Conservation (phyloP, 495 filamentous ascomycete species). For the Aspergillus kassunensis region DNA sequence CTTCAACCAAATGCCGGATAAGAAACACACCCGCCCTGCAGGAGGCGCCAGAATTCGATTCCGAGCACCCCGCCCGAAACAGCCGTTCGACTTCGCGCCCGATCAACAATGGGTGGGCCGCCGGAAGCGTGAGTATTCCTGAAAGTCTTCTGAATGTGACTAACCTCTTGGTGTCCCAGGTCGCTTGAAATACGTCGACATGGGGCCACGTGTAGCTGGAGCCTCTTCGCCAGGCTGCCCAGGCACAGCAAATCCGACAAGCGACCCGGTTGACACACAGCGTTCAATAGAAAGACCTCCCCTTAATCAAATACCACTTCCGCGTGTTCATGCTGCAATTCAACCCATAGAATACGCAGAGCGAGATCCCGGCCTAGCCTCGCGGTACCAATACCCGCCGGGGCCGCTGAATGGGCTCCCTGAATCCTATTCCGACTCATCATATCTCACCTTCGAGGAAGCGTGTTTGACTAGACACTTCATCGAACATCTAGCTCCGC, state of each 20-base stretch:
- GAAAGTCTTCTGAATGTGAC: too few species aligned
- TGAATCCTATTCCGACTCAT: background rate
- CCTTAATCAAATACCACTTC: too few species aligned
- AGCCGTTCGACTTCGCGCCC: background rate
- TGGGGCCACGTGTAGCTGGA: background rate
- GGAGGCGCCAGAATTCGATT: background rate
- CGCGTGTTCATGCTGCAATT: too few species aligned
- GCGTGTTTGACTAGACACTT: constrained; percentile 30
- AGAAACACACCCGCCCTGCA: too few species aligned
- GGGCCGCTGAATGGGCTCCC: constrained; percentile 12
- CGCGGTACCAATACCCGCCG: constrained; percentile 10
- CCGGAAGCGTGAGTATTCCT: background rate
- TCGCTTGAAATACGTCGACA: background rate
- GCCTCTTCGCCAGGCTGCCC: background rate
- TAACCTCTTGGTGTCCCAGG: too few species aligned
- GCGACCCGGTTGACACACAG: too few species aligned
- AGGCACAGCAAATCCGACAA: too few species aligned
- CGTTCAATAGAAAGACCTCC: too few species aligned
- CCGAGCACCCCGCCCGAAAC: background rate
- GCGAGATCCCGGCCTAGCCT: background rate
- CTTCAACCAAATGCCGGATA: too few species aligned
- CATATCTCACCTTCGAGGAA: constrained; percentile 15
- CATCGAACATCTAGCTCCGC: constrained; percentile 21
- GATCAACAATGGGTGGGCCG: background rate
- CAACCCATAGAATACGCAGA: background rate